These are phyloP conservation scores for Xanthoconium purpureum DNA, from an alignment of 768 basidiomycete species.

Conservation along the genomic window DNA sequence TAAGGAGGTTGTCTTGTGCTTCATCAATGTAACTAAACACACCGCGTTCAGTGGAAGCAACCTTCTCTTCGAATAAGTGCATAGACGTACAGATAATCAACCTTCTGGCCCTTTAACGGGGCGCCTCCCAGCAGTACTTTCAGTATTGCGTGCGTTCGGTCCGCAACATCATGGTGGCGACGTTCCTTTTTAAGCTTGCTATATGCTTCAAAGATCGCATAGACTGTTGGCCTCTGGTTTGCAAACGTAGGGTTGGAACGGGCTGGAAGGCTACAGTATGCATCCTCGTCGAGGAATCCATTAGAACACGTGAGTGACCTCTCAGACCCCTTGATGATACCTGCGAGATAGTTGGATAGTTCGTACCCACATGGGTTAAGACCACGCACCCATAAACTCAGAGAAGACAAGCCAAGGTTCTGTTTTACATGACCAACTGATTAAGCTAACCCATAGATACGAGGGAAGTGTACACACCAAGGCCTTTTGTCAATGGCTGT, in stretches of 20 bases:
- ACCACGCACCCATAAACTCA: slow-evolving; percentile 48
- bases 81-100: slow-evolving; percentile 53
- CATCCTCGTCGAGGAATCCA: slow-evolving; percentile 41
- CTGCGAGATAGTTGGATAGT: slow-evolving; percentile 22
- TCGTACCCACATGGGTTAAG: background rate
- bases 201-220: slow-evolving; percentile 54
- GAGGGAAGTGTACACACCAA: no score
- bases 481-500: no score
- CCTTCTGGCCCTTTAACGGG: slow-evolving; percentile 37
- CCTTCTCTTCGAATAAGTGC: background rate
- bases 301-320: slow-evolving; percentile 35
- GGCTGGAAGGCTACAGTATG: slow-evolving; percentile 48
- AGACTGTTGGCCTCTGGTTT: slow-evolving; percentile 44
- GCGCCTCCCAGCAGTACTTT: slow-evolving; percentile 28
- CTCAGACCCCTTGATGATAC: slow-evolving; percentile 71
- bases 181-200: slow-evolving; percentile 40
- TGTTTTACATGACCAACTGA: background rate
- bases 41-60: background rate
- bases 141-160: slow-evolving; percentile 58
- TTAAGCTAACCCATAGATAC: no score
- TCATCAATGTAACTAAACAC: slow-evolving; percentile 61
- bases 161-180: slow-evolving; percentile 54
- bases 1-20: slow-evolving; percentile 67
- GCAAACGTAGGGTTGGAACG: slow-evolving; percentile 57
- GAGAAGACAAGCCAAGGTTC: slow-evolving; percentile 62